These are phyloP conservation scores for Lumnitzera littorea DNA, from an alignment of 345 rosid genomes.

Conservation along the genomic window DNA sequence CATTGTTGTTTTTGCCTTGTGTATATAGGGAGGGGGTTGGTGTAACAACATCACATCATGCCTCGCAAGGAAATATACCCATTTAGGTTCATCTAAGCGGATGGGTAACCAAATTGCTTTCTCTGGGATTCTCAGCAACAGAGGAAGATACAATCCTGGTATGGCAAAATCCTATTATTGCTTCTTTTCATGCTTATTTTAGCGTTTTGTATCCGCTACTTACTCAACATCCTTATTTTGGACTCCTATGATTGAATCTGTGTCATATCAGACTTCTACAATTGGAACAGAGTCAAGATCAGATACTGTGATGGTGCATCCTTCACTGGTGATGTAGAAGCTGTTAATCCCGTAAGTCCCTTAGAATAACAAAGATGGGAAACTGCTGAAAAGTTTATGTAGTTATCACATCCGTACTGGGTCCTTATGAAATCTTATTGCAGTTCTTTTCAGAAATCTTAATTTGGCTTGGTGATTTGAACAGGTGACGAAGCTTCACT, in stretches of 20 bases:
- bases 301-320: slow-evolving; percentile 95
- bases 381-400: too few relatives aligned
- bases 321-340: slow-evolving; percentile 78
- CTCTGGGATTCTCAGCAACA: slow-evolving; percentile 76
- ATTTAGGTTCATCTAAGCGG: slow-evolving; percentile 65
- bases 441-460: neutral
- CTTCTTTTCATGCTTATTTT: neutral
- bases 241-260: neutral
- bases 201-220: neutral
- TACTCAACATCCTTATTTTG: neutral
- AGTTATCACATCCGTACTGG: too few relatives aligned
- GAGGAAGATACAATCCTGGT: slow-evolving; percentile 66
- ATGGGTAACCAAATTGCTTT: slow-evolving; percentile 66
- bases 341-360: slow-evolving; percentile 60
- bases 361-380: neutral
- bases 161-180: neutral
- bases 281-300: slow-evolving; percentile 89
- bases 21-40: slow-evolving; percentile 92
- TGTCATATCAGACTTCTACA: slow-evolving; percentile 53
- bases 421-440: too few relatives aligned
- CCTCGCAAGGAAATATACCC: slow-evolving; percentile 53
- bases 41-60: slow-evolving; percentile 71
- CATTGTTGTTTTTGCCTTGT: neutral
- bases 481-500: slow-evolving; percentile 87
- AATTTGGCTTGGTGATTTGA: slow-evolving; percentile 14